Evolutionary conservation across 805 yeast genomes (phyloP).

Genomic region (Scheffersomyces stipitis): DNA sequence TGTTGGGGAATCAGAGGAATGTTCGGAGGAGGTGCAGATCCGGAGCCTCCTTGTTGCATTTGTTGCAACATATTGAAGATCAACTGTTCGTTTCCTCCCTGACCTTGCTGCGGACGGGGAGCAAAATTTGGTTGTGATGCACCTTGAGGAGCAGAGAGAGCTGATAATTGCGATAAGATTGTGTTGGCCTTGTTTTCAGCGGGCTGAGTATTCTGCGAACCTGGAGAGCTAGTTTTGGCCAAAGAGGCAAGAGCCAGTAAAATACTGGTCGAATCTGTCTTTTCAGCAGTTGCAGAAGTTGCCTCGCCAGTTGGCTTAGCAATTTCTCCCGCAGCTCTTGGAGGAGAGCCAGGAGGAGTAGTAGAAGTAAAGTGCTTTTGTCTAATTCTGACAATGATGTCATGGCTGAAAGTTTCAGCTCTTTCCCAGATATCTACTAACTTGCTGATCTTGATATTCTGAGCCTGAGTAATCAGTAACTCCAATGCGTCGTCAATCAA

Average conservation of each 20-base stretch:
- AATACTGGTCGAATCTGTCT: constrained; percentile 55
- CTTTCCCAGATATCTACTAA: constrained; percentile 91
- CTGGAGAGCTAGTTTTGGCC: constrained; percentile 43
- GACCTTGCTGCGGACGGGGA: constrained; percentile 11
- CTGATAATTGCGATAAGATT: constrained; percentile 45
- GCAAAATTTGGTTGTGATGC: constrained; percentile 6
- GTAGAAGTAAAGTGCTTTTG: constrained; percentile 59
- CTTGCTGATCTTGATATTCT: constrained; percentile 72
- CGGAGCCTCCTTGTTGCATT: constrained; percentile 35
- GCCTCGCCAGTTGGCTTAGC: constrained; percentile 17
- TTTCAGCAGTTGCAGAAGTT: constrained; percentile 2
- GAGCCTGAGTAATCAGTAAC: constrained; percentile 52
- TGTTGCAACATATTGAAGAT: constrained; percentile 56
- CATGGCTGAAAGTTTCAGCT: constrained; percentile 69
- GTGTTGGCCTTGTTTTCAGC: constrained; percentile 31
- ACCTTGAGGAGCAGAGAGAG: constrained; percentile 29
- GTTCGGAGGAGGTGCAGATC: constrained; percentile 8
- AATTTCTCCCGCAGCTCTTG: constrained; percentile 30
- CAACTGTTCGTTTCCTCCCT: constrained; percentile 29
- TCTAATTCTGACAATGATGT: constrained; percentile 54
- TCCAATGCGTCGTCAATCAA: constrained; percentile 63
- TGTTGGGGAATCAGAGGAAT: constrained; percentile 6
- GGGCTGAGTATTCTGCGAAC: constrained; percentile 18
- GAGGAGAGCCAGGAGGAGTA: constrained; percentile 70
- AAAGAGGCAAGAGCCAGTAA: constrained; percentile 69